Evolutionary conservation across 2,329 filamentous ascomycete species (phyloP).

Genomic region (Botrytis byssoidea): DNA sequence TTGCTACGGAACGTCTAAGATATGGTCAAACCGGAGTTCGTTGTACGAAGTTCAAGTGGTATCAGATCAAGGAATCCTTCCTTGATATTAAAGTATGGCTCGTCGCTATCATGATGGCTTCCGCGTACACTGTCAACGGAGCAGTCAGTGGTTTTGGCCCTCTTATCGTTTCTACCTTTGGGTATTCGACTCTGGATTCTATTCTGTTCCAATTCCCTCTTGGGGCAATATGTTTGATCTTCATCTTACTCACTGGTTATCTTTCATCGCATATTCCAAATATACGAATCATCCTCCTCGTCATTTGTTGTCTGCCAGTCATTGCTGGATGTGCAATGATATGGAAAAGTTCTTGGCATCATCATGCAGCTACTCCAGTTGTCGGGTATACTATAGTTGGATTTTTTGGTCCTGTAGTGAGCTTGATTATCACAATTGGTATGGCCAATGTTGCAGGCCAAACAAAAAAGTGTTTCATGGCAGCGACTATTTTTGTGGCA

Average conservation of each 20-base stretch:
- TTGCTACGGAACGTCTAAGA: conserved; percentile 62
- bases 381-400: conserved; percentile 41
- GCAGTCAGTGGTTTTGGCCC: conserved; percentile 70
- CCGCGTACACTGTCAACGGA: conserved; percentile 69
- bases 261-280: conserved; percentile 60
- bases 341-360: conserved; percentile 65
- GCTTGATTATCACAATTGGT: conserved; percentile 55
- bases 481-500: conserved; percentile 70
- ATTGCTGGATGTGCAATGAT: conserved; percentile 74
- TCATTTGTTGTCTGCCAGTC: conserved; percentile 67
- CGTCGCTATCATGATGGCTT: conserved; percentile 65
- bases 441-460: conserved; percentile 72
- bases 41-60: conserved; percentile 57
- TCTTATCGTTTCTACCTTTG: conserved; percentile 70
- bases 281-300: conserved; percentile 62
- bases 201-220: conserved; percentile 76
- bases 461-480: conserved; percentile 77
- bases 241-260: conserved; percentile 65
- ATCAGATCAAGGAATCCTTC: conserved; percentile 57
- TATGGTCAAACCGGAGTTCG: conserved; percentile 62
- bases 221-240: conserved; percentile 64
- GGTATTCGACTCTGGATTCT: conserved; percentile 60
- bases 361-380: conserved; percentile 64
- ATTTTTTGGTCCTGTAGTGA: conserved; percentile 59
- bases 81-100: conserved; percentile 63